Conservation (phyloP, 2,329 filamentous ascomycete species). For the Diaporthe aspalathi region DNA sequence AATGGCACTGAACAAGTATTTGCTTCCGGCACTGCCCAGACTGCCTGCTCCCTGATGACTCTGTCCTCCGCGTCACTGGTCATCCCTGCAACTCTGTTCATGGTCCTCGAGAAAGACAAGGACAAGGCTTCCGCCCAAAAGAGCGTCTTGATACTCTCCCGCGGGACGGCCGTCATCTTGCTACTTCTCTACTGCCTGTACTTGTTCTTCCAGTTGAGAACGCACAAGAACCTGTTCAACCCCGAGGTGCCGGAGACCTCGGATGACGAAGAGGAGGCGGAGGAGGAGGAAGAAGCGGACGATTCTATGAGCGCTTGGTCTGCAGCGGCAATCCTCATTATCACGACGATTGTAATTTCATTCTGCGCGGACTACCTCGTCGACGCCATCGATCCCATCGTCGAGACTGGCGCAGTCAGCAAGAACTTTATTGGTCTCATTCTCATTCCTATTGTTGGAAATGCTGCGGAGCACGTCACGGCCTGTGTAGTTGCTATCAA, state of each 20-base stretch:
- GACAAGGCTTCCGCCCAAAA: constrained; percentile 51
- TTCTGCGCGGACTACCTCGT: constrained; percentile 83
- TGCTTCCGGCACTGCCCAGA: constrained; percentile 81
- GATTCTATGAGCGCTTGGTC: constrained; percentile 71
- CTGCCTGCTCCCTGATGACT: constrained; percentile 79
- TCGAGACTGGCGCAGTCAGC: constrained; percentile 76
- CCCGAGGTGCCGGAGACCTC: constrained; percentile 53
- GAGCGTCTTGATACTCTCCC: constrained; percentile 78
- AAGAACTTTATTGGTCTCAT: constrained; percentile 86
- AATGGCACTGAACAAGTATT: constrained; percentile 76
- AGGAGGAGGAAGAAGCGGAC: constrained; percentile 56
- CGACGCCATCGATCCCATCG: constrained; percentile 70
- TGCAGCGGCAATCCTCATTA: constrained; percentile 73
- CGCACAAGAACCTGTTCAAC: constrained; percentile 79
- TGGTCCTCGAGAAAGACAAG: constrained; percentile 43
- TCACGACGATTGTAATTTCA: constrained; percentile 77
- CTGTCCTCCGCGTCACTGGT: constrained; percentile 82
- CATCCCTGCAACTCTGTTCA: constrained; percentile 72
- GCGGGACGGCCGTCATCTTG: constrained; percentile 80
- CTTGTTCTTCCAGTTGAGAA: constrained; percentile 81
- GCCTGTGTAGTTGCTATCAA: constrained; percentile 82
- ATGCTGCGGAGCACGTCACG: constrained; percentile 84
- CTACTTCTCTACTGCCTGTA: constrained; percentile 81
- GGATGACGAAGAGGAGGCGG: constrained; percentile 48
- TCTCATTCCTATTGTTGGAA: constrained; percentile 82